Base-by-base conservation (phyloP, 106 monocot species). In the Posidonia australis region DNA sequence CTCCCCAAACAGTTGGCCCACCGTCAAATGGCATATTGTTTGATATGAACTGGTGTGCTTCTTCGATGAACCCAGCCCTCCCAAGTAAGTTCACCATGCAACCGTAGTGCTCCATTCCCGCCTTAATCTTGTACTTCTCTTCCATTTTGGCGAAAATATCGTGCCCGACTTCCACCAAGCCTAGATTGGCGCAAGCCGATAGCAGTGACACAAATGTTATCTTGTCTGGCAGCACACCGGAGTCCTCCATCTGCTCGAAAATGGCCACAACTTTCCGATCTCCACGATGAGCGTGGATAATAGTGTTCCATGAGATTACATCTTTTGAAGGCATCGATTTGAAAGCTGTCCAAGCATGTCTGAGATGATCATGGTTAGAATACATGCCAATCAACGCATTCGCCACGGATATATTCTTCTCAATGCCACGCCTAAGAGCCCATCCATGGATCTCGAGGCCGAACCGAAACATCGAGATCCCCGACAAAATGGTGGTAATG, bases 41-140 rank as follows among this genome's bases (percentile, higher is more conserved):
- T 16, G 18, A 49, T 31, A 84, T 23, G n/a, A 86, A 22, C 19
- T 82, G 71, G 29, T 71, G 74, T 14, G 89, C 93, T 70, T 86
- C 89, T 1, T 86, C 80, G 1, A 89, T 27, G 43, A 73, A 22
- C 68, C 93, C 93, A 5, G 81, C 83, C 47, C 82, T 72, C n/a
- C 86, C 93, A 2, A 93, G 67, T 86, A 89, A 31, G 64, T 93
- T 83, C 68, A 85, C 86, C 76, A 89, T 77, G 76, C 93, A 93
- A 5, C 83, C 69, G 52, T 79, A 80, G 45, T 93, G 93, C 72
- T 86, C 93, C 81, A 67, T 72, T 18, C 51, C 69, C 0, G 81
- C 81, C 60, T 17, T 64, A 54, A 93, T 75, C 60, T 57, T 58
- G 53, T 84, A 79, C 54, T 46, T 71, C 54, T 67, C 70, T 62